Evolutionary conservation across 495 filamentous ascomycete genomes (phyloP).

Genomic region (Penicillium soppii): DNA sequence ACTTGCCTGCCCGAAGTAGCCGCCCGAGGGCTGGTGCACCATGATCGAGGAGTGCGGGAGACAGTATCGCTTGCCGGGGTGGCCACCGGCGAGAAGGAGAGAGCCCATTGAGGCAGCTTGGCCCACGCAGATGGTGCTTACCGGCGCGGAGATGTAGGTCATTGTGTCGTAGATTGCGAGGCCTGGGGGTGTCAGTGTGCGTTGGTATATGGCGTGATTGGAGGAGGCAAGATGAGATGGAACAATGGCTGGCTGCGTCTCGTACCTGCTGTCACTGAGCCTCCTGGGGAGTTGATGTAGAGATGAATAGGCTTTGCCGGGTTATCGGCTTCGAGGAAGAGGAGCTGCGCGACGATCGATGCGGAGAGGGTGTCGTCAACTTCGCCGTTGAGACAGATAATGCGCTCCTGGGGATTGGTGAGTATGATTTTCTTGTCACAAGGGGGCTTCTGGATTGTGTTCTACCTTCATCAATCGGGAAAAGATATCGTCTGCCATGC

Average conservation of each 20-base stretch:
- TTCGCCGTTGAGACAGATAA: conserved; percentile 89
- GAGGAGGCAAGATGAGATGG: background rate
- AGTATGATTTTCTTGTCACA: background rate
- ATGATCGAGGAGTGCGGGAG: conserved; percentile 92
- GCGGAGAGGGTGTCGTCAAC: conserved; percentile 89
- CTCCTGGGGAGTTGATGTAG: conserved; percentile 96
- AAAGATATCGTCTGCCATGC: conserved; percentile 72
- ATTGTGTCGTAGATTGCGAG: conserved; percentile 99
- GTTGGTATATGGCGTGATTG: background rate
- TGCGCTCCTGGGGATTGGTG: conserved; percentile 66
- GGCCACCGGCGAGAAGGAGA: conserved; percentile 81
- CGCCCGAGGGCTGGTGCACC: conserved; percentile 93
- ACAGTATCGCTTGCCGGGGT: conserved; percentile 80
- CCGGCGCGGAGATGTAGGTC: conserved; percentile 90
- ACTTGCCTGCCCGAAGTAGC: conserved; percentile 82
- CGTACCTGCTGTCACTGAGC: conserved; percentile 82
- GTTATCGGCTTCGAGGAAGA: conserved; percentile 97
- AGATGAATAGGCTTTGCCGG: conserved; percentile 91
- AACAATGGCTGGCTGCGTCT: background rate
- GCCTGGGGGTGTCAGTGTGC: conserved; percentile 38
- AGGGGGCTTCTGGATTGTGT: background rate
- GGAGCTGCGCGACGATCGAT: conserved; percentile 88
- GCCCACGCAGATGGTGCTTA: conserved; percentile 91
- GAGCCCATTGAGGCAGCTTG: conserved; percentile 95
- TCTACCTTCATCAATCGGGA: conserved; percentile 72